Evolutionary conservation across 2,329 filamentous ascomycete genomes (phyloP).

Genomic region (Trichoderma guizhouense): DNA sequence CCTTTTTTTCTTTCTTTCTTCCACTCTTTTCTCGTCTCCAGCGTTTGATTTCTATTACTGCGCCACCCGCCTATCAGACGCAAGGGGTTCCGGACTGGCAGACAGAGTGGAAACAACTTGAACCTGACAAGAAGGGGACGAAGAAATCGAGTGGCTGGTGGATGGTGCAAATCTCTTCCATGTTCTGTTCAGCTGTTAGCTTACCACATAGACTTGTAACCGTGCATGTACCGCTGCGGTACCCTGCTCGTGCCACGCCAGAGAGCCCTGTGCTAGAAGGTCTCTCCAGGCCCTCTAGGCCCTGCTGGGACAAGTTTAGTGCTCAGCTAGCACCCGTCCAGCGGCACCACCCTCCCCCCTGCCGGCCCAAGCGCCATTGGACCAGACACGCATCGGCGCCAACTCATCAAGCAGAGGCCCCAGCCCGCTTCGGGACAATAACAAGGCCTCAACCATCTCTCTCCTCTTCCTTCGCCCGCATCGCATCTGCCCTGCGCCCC

Average conservation of each 20-base stretch:
- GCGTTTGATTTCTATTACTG: neutral
- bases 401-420: conserved; percentile 35
- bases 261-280: neutral
- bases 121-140: neutral
- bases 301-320: neutral
- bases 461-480: neutral
- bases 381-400: conserved; percentile 34
- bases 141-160: conserved; percentile 1
- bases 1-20: neutral
- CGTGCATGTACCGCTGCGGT: neutral
- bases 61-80: conserved; percentile 4
- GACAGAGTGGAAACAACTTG: neutral
- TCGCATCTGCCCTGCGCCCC: conserved; percentile 14
- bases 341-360: conserved; percentile 27
- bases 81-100: neutral
- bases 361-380: conserved; percentile 33
- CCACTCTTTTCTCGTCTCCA: neutral
- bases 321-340: conserved; percentile 18
- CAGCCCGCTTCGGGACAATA: conserved; percentile 33
- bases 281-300: neutral
- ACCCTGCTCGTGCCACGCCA: neutral
- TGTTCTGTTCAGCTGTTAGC: neutral
- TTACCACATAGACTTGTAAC: neutral
- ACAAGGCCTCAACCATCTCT: conserved; percentile 27
- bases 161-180: neutral